A percentile compares a stretch with the other conserved stretches of the same genome.
Evolutionary conservation across 2,329 filamentous ascomycete genomes (phyloP).

Genomic region (Paraphoma sp.): DNA sequence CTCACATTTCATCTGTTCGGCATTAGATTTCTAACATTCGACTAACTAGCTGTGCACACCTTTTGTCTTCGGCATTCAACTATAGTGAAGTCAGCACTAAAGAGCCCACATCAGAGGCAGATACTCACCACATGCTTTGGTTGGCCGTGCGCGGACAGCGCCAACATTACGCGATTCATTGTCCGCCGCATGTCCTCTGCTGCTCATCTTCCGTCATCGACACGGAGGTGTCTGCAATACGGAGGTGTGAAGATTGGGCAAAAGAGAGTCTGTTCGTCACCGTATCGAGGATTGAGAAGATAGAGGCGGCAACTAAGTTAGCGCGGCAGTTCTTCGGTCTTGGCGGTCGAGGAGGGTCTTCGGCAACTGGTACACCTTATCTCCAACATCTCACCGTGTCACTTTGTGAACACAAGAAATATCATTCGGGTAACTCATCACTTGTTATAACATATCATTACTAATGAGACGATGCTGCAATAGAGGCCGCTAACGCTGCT

Average conservation of each 20-base stretch:
- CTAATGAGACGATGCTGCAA: not conserved
- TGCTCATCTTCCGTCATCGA: not conserved
- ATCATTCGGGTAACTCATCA: too few relatives aligned
- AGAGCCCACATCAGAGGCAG: not conserved
- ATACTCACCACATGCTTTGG: constrained; percentile 19
- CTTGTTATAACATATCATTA: too few relatives aligned
- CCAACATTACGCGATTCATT: not conserved
- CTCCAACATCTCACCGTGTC: too few relatives aligned
- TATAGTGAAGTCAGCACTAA: not conserved
- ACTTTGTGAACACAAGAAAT: not conserved
- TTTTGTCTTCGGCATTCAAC: constrained; percentile 19
- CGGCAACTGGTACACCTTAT: too few relatives aligned
- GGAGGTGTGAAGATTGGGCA: too few relatives aligned
- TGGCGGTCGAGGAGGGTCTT: too few relatives aligned
- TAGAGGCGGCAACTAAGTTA: too few relatives aligned
- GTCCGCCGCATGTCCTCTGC: not conserved
- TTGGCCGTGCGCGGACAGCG: constrained; percentile 4
- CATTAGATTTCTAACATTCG: not conserved
- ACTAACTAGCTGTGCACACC: constrained; percentile 3
- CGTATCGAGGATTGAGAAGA: too few relatives aligned
- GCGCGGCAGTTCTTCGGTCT: too few relatives aligned
- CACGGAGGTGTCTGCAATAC: not conserved
- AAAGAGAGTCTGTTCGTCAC: too few relatives aligned
- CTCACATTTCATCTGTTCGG: constrained; percentile 19
- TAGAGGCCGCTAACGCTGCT: constrained; percentile 79